A percentile compares a stretch with the other conserved stretches of the same genome.
Evolutionary conservation across 768 basidiomycete species (phyloP).

Genomic region (Tylopilus felleus): DNA sequence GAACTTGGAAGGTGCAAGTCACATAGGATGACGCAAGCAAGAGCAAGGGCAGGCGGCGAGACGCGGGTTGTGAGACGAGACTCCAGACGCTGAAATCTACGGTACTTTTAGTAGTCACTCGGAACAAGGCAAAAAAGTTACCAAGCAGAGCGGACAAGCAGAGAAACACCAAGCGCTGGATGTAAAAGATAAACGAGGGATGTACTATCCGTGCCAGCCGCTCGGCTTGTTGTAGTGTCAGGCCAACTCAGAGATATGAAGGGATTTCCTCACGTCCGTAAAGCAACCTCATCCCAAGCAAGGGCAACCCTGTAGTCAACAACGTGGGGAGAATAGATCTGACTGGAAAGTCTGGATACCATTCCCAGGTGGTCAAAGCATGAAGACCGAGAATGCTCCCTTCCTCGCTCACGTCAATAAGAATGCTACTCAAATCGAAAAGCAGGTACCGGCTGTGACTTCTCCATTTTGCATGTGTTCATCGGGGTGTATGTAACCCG

Average conservation of each 20-base stretch:
- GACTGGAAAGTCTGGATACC: constrained; percentile 33
- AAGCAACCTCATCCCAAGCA: constrained; percentile 18
- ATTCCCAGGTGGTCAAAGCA: constrained; percentile 37
- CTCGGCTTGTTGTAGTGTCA: constrained; percentile 15
- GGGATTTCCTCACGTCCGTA: constrained; percentile 22
- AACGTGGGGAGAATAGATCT: constrained; percentile 35
- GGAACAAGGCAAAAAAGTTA: constrained; percentile 10
- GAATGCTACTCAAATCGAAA: neutral
- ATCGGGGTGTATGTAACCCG: constrained; percentile 41
- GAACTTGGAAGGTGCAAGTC: constrained; percentile 35
- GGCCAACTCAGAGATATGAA: neutral
- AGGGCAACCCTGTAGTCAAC: constrained; percentile 33
- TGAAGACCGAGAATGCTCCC: constrained; percentile 29
- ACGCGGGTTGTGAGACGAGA: constrained; percentile 19
- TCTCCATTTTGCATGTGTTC: constrained; percentile 43
- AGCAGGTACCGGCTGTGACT: constrained; percentile 32
- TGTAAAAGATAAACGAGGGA: constrained; percentile 24
- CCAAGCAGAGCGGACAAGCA: constrained; percentile 33
- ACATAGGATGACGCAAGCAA: constrained; percentile 37
- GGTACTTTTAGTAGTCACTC: constrained; percentile 1
- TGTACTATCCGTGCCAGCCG: neutral
- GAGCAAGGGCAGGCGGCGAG: constrained; percentile 21
- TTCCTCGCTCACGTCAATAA: constrained; percentile 17
- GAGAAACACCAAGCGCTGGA: constrained; percentile 32
- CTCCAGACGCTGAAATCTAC: constrained; percentile 25